Conservation (phyloP, 2,329 filamentous ascomycete genomes). For the Chrysoporthe puriensis region DNA sequence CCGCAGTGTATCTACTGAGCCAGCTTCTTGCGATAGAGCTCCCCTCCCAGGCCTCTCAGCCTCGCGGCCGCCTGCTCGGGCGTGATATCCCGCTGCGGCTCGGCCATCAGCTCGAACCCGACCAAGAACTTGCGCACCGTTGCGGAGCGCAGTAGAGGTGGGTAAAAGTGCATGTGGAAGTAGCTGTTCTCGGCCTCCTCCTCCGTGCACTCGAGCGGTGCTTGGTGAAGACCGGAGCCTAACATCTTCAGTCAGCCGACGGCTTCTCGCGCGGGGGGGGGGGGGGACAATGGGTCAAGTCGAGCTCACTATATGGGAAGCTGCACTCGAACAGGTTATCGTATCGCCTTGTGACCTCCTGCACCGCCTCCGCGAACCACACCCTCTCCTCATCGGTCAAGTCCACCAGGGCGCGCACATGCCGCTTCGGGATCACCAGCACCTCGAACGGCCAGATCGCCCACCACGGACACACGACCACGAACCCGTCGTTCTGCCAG, state of each 20-base stretch:
- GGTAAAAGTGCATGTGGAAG: constrained; percentile 98
- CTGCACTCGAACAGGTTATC: constrained; percentile 97
- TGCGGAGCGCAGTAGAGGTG: constrained; percentile 86
- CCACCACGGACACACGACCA: constrained; percentile 96
- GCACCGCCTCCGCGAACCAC: constrained; percentile 79
- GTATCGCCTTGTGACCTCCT: constrained; percentile 87
- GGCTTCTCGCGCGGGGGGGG: neutral
- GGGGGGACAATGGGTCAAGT: neutral
- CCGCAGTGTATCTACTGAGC: constrained; percentile 26
- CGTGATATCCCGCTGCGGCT: constrained; percentile 97
- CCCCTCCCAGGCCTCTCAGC: constrained; percentile 75
- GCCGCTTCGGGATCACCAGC: constrained; percentile 82
- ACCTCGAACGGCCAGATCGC: constrained; percentile 97
- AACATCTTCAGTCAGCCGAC: neutral
- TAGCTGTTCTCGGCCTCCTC: constrained; percentile 88
- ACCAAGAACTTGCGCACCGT: constrained; percentile 96
- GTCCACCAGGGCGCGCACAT: constrained; percentile 85
- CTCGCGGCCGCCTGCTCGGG: constrained; percentile 89
- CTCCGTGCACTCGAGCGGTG: constrained; percentile 77
- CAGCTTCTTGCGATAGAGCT: constrained; percentile 77
- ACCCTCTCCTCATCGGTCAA: constrained; percentile 71
- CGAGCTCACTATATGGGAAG: constrained; percentile 82
- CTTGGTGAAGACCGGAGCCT: constrained; percentile 95
- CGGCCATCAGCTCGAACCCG: constrained; percentile 93
- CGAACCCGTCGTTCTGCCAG: constrained; percentile 82